Evolutionary conservation across 1,139 yeast species (phyloP), one percentile per base, ranked within the genome.

Genomic region (Oligophagozyma castellii): DNA sequence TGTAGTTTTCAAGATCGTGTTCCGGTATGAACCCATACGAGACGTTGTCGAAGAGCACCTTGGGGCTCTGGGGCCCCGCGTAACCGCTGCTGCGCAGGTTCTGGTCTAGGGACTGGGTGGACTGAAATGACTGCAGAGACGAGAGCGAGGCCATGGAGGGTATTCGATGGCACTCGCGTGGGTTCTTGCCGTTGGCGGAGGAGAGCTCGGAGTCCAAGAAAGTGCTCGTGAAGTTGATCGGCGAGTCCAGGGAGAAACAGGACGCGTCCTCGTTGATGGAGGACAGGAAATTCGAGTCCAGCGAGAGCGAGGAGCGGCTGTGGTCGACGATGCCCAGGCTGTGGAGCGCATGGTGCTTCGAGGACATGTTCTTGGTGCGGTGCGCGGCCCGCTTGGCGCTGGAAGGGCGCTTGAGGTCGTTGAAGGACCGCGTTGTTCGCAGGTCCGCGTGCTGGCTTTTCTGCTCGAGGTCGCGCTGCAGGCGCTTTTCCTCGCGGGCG

Each of bases 401-500:
- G n/a, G n/a, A n/a, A n/a, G n/a, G n/a, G n/a, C n/a, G n/a, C n/a
- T n/a, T n/a, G n/a, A n/a, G n/a, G n/a, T n/a, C n/a, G n/a, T n/a
- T n/a, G n/a, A n/a, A n/a, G n/a, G n/a, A n/a, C n/a, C n/a, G n/a
- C n/a, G n/a, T n/a, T n/a, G n/a, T n/a, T n/a, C n/a, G n/a, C n/a
- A n/a, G n/a, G n/a, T n/a, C n/a, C n/a, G n/a, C n/a, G n/a, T n/a
- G n/a, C n/a, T n/a, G n/a, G n/a, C n/a, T n/a, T n/a, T n/a, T n/a
- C n/a, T n/a, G n/a, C n/a, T n/a, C n/a, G n/a, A n/a, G n/a, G n/a
- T n/a, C n/a, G n/a, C n/a, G n/a, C n/a, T n/a, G n/a, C n/a, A n/a
- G n/a, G n/a, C n/a, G n/a, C 19, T 38, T 36, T 22, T 34, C 19
- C 31, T 36, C 65, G 23, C 72, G 63, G 24, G 71, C 46, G 35